A percentile compares a stretch with the other conserved stretches of the same genome.
Evolutionary conservation across 768 basidiomycete species (phyloP).

Genomic region (Kwoniella dendrophila): DNA sequence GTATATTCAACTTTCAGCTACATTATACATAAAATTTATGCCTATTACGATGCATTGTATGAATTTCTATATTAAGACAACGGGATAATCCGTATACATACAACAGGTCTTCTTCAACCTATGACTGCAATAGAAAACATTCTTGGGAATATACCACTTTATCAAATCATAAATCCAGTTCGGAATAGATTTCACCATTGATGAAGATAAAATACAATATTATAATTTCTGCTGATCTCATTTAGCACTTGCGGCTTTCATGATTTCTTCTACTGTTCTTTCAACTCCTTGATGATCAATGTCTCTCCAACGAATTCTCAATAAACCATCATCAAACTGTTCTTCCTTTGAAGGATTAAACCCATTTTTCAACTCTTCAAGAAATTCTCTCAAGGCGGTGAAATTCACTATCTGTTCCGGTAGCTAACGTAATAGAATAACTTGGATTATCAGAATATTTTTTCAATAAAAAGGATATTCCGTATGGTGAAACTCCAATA

Average conservation of each 20-base stretch:
- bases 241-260: not conserved
- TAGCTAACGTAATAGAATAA: constrained; percentile 22
- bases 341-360: not conserved
- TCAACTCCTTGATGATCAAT: constrained; percentile 25
- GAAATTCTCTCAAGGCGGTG: constrained; percentile 22
- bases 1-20: too few relatives aligned
- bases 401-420: constrained; percentile 39
- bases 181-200: too few relatives aligned
- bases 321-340: not conserved
- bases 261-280: constrained; percentile 27
- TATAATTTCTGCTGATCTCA: not conserved
- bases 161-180: too few relatives aligned
- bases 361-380: constrained; percentile 6
- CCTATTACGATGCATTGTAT: too few relatives aligned
- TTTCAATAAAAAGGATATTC: too few relatives aligned
- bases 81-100: too few relatives aligned
- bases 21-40: too few relatives aligned
- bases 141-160: too few relatives aligned
- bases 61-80: too few relatives aligned
- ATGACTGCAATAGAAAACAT: too few relatives aligned
- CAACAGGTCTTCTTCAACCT: too few relatives aligned
- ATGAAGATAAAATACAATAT: too few relatives aligned
- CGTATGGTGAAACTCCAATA: not conserved
- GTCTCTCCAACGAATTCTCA: constrained; percentile 18
- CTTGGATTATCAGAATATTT: constrained; percentile 15